These are phyloP conservation scores for Rhipidocladum racemiflorum DNA, from an alignment of 176 grass and related monocot species.

Conservation along the genomic window DNA sequence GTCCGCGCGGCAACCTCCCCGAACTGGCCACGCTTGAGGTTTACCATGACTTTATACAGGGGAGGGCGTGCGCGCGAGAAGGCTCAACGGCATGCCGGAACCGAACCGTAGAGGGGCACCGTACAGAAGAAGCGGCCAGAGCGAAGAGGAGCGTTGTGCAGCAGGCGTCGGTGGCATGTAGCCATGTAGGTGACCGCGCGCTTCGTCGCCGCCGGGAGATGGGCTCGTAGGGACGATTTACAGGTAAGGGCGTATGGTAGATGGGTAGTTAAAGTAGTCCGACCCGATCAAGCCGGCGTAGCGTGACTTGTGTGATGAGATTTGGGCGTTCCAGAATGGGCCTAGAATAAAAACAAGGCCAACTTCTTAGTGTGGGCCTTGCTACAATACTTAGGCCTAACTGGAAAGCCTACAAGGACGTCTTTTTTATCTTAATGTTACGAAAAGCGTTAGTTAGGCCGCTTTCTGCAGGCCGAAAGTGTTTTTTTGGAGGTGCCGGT, in stretches of 20 bases:
- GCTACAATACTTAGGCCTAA: background rate
- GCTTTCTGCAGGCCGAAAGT: background rate
- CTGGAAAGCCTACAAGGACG: background rate
- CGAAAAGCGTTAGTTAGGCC: background rate
- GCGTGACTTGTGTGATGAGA: background rate
- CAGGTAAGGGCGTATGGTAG: background rate
- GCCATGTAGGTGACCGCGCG: background rate
- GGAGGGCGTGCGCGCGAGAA: too few species aligned
- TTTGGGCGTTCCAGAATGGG: background rate
- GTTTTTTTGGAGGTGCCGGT: background rate
- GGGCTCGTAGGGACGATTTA: background rate
- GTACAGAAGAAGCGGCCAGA: background rate
- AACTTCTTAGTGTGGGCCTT: background rate
- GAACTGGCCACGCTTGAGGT: too few species aligned
- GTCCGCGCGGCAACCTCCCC: background rate
- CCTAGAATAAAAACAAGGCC: too few species aligned
- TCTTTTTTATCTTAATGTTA: background rate
- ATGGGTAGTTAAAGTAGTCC: background rate
- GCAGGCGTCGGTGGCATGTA: background rate
- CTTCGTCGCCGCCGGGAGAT: background rate
- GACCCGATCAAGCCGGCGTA: background rate
- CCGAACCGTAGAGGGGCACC: too few species aligned
- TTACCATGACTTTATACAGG: background rate
- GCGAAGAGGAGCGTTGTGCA: background rate
- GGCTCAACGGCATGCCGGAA: background rate